A percentile compares a stretch with the other conserved stretches of the same genome.
Evolutionary conservation across 305 asterid species (phyloP).

Genomic region (Nicotiana rustica): DNA sequence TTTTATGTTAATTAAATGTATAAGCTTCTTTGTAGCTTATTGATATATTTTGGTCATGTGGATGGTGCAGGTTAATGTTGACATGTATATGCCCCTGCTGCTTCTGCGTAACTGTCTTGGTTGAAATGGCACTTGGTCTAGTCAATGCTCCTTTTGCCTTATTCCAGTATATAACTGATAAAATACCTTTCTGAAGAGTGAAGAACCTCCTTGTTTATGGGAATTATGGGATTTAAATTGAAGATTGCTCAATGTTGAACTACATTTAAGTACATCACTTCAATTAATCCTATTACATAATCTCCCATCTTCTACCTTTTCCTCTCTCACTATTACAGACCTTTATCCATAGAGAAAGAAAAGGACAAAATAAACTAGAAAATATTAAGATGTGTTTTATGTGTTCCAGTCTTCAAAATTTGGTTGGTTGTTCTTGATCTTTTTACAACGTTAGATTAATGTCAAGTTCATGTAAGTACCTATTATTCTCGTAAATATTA

Average conservation of each 20-base stretch:
- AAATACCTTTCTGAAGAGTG: constrained; percentile 27
- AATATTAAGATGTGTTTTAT: not conserved
- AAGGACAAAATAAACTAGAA: no score
- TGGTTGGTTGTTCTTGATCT: not conserved
- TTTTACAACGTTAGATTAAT: not conserved
- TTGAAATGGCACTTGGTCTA: constrained; percentile 15
- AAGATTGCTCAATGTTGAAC: not conserved
- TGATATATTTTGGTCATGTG: not conserved
- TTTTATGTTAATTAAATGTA: not conserved
- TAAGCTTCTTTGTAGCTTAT: not conserved
- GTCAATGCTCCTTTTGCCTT: constrained; percentile 16
- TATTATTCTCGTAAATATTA: not conserved
- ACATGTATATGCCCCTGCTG: constrained; percentile 32
- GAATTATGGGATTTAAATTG: not conserved
- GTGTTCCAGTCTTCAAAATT: not conserved
- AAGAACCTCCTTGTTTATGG: not conserved
- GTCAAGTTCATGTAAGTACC: not conserved
- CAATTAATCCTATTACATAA: not conserved
- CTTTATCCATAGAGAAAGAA: no score
- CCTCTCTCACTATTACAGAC: no score
- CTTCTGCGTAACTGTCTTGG: constrained; percentile 27
- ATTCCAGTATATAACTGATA: constrained; percentile 17
- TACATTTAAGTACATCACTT: not conserved
- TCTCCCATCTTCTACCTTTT: no score
- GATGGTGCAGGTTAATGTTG: constrained; percentile 11